A percentile compares a stretch with the other conserved stretches of the same genome.
phyloP scores from a whole-genome alignment of 495 filamentous ascomycete species.

The Penicillium cataractarum region DNA sequence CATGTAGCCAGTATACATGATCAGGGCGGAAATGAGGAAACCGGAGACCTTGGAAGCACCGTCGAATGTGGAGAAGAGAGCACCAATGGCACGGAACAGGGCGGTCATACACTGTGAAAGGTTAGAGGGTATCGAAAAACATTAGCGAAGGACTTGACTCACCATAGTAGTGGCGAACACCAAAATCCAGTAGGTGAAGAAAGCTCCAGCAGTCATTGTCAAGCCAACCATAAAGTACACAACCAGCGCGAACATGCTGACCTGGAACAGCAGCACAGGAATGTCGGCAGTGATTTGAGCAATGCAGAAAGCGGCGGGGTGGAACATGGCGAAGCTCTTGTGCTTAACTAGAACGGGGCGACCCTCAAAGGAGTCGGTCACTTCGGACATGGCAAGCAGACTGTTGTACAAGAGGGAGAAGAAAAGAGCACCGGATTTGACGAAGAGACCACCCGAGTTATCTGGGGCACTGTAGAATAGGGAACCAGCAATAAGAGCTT shows the following conservation, averaged over 20 bases:
- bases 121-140: not conserved
- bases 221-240: slow-evolving; percentile 75
- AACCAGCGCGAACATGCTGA: slow-evolving; percentile 66
- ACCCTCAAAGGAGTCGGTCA: slow-evolving; percentile 68
- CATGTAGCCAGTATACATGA: slow-evolving; percentile 65
- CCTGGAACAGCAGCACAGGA: slow-evolving; percentile 66
- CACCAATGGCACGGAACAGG: slow-evolving; percentile 54
- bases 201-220: slow-evolving; percentile 47
- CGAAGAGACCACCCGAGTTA: slow-evolving; percentile 50
- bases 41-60: slow-evolving; percentile 60
- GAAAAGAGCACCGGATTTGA: slow-evolving; percentile 64
- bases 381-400: slow-evolving; percentile 70
- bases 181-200: slow-evolving; percentile 57
- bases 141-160: not conserved
- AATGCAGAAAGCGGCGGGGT: slow-evolving; percentile 71
- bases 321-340: slow-evolving; percentile 74
- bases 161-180: slow-evolving; percentile 47
- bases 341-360: slow-evolving; percentile 77
- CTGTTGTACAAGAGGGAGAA: slow-evolving; percentile 76
- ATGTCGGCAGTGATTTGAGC: slow-evolving; percentile 72
- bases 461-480: slow-evolving; percentile 45
- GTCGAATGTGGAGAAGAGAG: slow-evolving; percentile 53
- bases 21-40: slow-evolving; percentile 35
- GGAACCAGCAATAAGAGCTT: slow-evolving; percentile 47
- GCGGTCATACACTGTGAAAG: slow-evolving; percentile 48